Percentiles rank a stretch among this genome's conserved stretches.
phyloP scores from a whole-genome alignment of 2,329 filamentous ascomycete species.

The Cercospora sesami region DNA sequence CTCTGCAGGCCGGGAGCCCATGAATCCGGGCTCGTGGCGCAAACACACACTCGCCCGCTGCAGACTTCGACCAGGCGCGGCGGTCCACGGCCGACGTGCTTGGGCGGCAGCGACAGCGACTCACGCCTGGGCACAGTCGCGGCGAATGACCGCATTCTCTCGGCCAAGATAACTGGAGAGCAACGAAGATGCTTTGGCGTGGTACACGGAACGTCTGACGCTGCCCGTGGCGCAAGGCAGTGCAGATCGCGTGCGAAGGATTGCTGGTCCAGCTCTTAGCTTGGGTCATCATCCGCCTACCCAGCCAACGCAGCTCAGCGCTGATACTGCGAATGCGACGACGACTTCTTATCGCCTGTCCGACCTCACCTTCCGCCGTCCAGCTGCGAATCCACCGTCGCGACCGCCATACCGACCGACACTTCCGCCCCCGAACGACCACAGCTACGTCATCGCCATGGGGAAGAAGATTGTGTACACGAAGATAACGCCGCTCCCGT shows the following conservation, averaged over 20 bases:
- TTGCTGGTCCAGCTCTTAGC: slow-evolving; percentile 6
- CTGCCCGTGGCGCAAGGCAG: slow-evolving; percentile 8
- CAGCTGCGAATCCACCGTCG: background rate
- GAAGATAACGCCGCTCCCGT: slow-evolving; percentile 68
- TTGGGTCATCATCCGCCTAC: slow-evolving; percentile 2
- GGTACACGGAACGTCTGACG: background rate
- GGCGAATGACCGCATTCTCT: background rate
- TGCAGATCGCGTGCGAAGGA: slow-evolving; percentile 6
- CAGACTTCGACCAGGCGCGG: background rate
- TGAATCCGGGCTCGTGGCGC: background rate
- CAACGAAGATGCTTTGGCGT: background rate
- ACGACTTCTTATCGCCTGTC: background rate
- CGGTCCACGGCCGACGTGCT: background rate
- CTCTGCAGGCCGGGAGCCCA: background rate
- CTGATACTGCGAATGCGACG: background rate
- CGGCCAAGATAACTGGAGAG: background rate
- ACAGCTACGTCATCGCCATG: slow-evolving; percentile 26
- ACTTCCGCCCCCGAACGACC: background rate
- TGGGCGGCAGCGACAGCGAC: background rate
- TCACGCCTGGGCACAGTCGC: background rate
- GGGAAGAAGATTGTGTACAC: slow-evolving; percentile 65
- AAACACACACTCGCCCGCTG: background rate
- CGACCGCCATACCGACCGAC: background rate
- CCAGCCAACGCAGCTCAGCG: slow-evolving; percentile 3
- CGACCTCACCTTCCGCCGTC: background rate